Base-by-base conservation (phyloP, 1,284 basidiomycete genomes). In the Sanghuangporus sanghuang region DNA sequence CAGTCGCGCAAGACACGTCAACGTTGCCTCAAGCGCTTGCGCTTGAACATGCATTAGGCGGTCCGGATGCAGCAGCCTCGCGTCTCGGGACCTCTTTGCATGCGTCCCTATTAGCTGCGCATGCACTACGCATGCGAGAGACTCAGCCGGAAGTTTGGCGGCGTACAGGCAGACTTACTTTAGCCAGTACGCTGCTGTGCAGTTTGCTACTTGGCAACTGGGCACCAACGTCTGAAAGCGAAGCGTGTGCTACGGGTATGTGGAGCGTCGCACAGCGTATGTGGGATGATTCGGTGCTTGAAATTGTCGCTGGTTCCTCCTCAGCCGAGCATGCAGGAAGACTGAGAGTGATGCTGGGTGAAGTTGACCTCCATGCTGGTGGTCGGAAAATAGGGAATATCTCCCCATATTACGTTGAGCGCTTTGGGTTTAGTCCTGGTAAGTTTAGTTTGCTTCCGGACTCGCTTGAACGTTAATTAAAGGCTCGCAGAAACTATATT, bases 351-450 rank as follows among this genome's bases (percentile, higher is more conserved):
- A 90, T 90, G 88, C 76, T 92, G 11, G 92, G 90, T 12, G 86
- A 89, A 49, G 90, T 92, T 7, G 89, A 90, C 69, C 71, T 79
- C 68, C 75, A 73, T 18, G 76, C 77, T 12, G 86, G 86, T 32
- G 85, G 83, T 23, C 78, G 85, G 66, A 81, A 86, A 65, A 77
- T 84, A 4, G 89, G 88, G 7, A 85, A 78, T 63, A 77, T 93
- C 38, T 85, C 89, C 3, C 76, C 83, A 68, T 93, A 92, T 71
- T 80, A 93, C 59, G 85, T 86, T 44, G 87, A 92, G 53, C 81
- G 91, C 58, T 93, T 85, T 73, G 89, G 90, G 1, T 92, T 94
- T 69, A 87, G 90, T 68, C 76, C 85, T 67, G 89, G 90, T 89
- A 64, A 38, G 81, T 73, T 18, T 48, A 32, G 46, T 54, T 50